A percentile compares a stretch with the other conserved stretches of the same genome.
Conservation (phyloP, 129 eudicot species). For the Helichrysum umbraculigerum region DNA sequence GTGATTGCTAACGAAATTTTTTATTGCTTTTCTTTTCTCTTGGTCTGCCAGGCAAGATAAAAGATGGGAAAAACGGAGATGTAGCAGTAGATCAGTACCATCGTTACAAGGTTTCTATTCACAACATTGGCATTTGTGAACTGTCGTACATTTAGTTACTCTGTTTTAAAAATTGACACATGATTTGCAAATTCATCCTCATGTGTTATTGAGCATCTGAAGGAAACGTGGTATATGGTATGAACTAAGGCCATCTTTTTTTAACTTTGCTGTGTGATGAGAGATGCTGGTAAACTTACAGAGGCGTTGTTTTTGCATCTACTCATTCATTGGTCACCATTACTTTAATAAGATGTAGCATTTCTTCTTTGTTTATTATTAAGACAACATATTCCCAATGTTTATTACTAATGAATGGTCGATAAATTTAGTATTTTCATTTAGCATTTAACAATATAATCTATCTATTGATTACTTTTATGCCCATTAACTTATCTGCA, state of each 20-base stretch:
- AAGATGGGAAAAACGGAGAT: conserved; percentile 68
- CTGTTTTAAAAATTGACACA: not conserved
- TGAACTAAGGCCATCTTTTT: conserved; percentile 3
- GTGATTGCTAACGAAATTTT: conserved; percentile 15
- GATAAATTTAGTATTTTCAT: conserved; percentile 13
- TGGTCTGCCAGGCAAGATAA: conserved; percentile 54
- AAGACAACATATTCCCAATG: not conserved
- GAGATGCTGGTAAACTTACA: conserved; percentile 18
- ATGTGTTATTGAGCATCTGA: not conserved
- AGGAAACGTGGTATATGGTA: conserved; percentile 11
- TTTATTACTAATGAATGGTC: conserved; percentile 17
- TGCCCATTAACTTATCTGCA: conserved; percentile 20
- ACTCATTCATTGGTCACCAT: not conserved
- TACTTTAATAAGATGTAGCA: not conserved
- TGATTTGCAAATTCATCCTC: not conserved
- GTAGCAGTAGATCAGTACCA: conserved; percentile 74
- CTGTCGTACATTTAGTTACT: not conserved
- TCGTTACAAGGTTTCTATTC: conserved; percentile 64
- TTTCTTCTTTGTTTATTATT: conserved; percentile 4
- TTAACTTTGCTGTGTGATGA: not conserved
- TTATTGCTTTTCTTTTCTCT: conserved; percentile 9
- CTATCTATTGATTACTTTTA: not conserved
- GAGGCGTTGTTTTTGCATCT: not conserved
- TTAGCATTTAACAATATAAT: not conserved
- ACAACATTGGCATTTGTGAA: conserved; percentile 1